Percentiles rank a stretch among this genome's conserved stretches.
Evolutionary conservation across 2,329 filamentous ascomycete species (phyloP).

Genomic region (Trichophyton mentagrophytes): DNA sequence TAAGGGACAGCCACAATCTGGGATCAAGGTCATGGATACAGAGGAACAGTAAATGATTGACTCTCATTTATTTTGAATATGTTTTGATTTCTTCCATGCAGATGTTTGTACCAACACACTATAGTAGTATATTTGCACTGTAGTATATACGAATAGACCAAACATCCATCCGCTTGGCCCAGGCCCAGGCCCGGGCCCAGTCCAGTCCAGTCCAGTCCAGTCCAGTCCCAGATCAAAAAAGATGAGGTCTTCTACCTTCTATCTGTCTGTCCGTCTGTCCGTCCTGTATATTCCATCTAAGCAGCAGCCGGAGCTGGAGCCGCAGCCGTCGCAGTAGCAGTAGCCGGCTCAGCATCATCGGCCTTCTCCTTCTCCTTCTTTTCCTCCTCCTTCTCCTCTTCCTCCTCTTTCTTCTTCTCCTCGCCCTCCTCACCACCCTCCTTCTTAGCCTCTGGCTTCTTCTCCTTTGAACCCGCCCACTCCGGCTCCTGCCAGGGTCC

Average conservation of each 20-base stretch:
- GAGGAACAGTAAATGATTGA: too few species aligned
- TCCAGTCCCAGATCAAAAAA: not conserved
- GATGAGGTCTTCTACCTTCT: not conserved
- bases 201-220: not conserved
- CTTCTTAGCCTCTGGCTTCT: slow-evolving; percentile 19
- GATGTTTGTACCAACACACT: not conserved
- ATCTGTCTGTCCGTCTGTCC: not conserved
- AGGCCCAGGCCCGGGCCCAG: too few species aligned
- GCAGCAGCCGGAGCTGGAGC: too few species aligned
- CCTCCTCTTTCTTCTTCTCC: slow-evolving; percentile 17
- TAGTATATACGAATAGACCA: not conserved
- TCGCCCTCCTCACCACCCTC: slow-evolving; percentile 13
- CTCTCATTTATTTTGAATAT: too few species aligned
- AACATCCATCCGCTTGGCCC: not conserved
- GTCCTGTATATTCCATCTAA: not conserved
- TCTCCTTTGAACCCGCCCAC: slow-evolving; percentile 35
- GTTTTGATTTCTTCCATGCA: too few species aligned
- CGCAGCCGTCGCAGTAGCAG: not conserved
- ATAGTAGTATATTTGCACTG: not conserved
- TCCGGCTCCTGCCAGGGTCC: slow-evolving; percentile 62
- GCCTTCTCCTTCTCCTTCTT: not conserved
- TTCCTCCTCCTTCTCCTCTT: not conserved
- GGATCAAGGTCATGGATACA: too few species aligned
- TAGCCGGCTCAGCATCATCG: not conserved
- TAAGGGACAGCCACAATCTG: not conserved